Evolutionary conservation across 441 rosid genomes (phyloP), one percentile per base, ranked within the genome.

Genomic region (Gossypium lobatum): DNA sequence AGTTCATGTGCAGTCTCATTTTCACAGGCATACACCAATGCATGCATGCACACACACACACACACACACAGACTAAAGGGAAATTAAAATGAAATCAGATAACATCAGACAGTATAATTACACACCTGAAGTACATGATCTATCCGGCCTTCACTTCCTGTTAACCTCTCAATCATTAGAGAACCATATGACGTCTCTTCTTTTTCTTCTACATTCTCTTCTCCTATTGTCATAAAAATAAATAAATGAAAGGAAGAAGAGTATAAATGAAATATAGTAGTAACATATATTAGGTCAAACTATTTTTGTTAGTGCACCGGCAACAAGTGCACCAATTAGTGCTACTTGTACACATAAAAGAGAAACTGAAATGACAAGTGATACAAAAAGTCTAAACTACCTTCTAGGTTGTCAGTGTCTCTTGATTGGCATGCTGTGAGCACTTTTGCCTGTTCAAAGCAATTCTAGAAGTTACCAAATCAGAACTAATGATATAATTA

Each of bases 51-150:
- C 34, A 11, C 9, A 28, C 21, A 50, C 25, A 28, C 21, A 50
- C 25, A 66, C 18, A 48, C 23, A 21, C 2, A 65, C 2, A 67
- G 2, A 66, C 6, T 1, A 2, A 28, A 13, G 1, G 13, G 17
- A 58, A 37, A 71, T 61, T 9, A 20, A 23, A 46, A 63, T 9
- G 26, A 45, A 61, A 61, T 31, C 21, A 55, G 75, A 67, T 55
- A 67, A 50, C 45, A 25, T 72, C 64, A 16, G 69, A 59, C 17
- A 50, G 37, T 31, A 75, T 66, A 71, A 61, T n/a, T 75, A 75
- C 82, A 42, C 78, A 93, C 98, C 83, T 93, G 97, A 84, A 95
- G 98, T 83, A 87, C 84, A 81, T 93, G 91, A 84, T 95, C 97
- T 58, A 93, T 88, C 26, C 96, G 85, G 55, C 99, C 93, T 78